phyloP scores from a whole-genome alignment of 257 asterid species.

The Solanum sparsipilum region DNA sequence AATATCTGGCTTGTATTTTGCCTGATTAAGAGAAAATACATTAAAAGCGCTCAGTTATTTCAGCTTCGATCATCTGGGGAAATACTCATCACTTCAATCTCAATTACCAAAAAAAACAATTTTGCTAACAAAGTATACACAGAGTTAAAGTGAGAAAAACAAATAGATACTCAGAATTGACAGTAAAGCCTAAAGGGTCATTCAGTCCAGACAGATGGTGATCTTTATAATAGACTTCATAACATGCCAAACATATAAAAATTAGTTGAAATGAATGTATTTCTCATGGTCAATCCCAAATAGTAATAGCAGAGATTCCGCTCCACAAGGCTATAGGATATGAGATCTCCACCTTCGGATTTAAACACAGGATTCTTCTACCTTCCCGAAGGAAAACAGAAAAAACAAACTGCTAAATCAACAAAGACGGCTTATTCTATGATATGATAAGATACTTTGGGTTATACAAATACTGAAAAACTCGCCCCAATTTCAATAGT shows the following conservation, averaged over 20 bases:
- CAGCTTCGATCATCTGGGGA: slow-evolving; percentile 58
- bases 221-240: slow-evolving; percentile 20
- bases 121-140: no score
- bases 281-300: slow-evolving; percentile 76
- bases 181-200: no score
- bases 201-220: no score
- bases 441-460: slow-evolving; percentile 10
- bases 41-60: slow-evolving; percentile 54
- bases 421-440: background rate
- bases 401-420: background rate
- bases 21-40: slow-evolving; percentile 17
- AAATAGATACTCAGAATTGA: background rate
- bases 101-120: background rate
- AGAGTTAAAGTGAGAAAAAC: no score
- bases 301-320: slow-evolving; percentile 42
- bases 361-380: background rate
- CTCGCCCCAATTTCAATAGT: slow-evolving; percentile 1
- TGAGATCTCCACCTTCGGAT: slow-evolving; percentile 38
- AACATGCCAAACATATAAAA: slow-evolving; percentile 11
- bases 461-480: slow-evolving; percentile 2
- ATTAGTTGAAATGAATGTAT: slow-evolving; percentile 8
- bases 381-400: background rate
- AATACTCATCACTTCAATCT: slow-evolving; percentile 37
- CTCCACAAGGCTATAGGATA: slow-evolving; percentile 76
- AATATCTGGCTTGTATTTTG: slow-evolving; percentile 52